Conservation (phyloP, 495 filamentous ascomycete species). For the Saxophila tyrrhenica region DNA sequence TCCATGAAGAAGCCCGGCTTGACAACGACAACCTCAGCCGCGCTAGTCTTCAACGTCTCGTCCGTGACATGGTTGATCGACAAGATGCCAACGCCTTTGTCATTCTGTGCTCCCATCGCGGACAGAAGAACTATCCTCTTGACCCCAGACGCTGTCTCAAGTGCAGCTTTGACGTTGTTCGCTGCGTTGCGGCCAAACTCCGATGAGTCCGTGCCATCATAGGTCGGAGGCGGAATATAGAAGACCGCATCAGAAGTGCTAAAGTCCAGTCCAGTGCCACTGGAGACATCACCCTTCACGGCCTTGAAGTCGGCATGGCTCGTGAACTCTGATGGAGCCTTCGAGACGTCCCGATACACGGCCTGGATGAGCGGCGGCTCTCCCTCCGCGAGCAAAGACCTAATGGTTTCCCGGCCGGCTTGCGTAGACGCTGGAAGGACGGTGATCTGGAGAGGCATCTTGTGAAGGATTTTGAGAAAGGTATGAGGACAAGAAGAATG, state of each 20-base stretch:
- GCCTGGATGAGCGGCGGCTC: neutral
- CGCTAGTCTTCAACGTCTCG: neutral
- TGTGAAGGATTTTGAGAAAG: neutral
- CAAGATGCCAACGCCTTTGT: neutral
- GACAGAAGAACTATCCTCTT: neutral
- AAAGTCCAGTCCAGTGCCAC: neutral
- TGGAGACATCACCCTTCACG: neutral
- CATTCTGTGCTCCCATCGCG: neutral
- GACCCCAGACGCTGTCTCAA: neutral
- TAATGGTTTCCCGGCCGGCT: neutral
- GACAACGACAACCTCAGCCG: neutral
- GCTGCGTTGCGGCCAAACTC: neutral
- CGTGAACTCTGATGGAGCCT: neutral
- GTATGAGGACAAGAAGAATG: too few relatives aligned
- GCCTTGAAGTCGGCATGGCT: neutral
- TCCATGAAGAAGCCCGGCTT: conserved; percentile 1
- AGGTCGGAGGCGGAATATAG: neutral
- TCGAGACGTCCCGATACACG: neutral
- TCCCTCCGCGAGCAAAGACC: neutral
- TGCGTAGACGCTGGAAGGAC: conserved; percentile 1
- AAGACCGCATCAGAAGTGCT: neutral
- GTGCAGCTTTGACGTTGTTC: neutral
- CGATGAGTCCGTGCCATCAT: neutral
- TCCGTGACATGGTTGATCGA: neutral
- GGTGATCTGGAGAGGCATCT: neutral